Percentiles rank a stretch among this genome's conserved stretches.
Evolutionary conservation across 805 yeast species (phyloP).

Genomic region (Starmerella floricola): DNA sequence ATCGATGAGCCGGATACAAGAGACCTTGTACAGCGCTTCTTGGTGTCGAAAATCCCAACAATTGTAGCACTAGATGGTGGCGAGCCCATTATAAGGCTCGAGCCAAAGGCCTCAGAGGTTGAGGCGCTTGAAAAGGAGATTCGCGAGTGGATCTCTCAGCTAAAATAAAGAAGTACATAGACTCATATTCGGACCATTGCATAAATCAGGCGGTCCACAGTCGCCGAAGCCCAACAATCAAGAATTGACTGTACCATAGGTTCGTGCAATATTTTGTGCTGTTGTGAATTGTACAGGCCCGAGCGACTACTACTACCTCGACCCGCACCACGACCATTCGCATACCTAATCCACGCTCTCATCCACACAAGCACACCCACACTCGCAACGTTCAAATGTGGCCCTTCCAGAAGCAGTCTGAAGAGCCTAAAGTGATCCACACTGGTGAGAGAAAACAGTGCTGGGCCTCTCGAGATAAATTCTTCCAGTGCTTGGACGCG

Average conservation of each 20-base stretch:
- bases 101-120: slow-evolving; percentile 17
- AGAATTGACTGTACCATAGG: too few species aligned
- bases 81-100: slow-evolving; percentile 38
- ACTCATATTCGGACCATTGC: background rate
- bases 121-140: slow-evolving; percentile 24
- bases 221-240: too few species aligned
- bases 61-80: slow-evolving; percentile 58
- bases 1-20: slow-evolving; percentile 53
- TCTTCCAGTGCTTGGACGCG: slow-evolving; percentile 60
- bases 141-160: slow-evolving; percentile 31
- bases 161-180: slow-evolving; percentile 18
- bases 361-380: background rate
- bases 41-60: slow-evolving; percentile 48
- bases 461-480: slow-evolving; percentile 81
- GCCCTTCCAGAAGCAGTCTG: slow-evolving; percentile 32
- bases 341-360: background rate
- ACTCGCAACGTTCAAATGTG: slow-evolving; percentile 35
- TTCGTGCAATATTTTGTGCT: too few species aligned
- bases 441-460: slow-evolving; percentile 51
- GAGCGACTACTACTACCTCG: too few species aligned
- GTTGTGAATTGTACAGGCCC: too few species aligned
- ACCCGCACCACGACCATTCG: too few species aligned
- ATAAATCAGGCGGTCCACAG: too few species aligned
- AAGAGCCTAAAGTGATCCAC: slow-evolving; percentile 33
- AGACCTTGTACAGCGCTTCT: slow-evolving; percentile 46